Base-by-base conservation (phyloP, 257 asterid genomes). In the Galeopsis tetrahit region DNA sequence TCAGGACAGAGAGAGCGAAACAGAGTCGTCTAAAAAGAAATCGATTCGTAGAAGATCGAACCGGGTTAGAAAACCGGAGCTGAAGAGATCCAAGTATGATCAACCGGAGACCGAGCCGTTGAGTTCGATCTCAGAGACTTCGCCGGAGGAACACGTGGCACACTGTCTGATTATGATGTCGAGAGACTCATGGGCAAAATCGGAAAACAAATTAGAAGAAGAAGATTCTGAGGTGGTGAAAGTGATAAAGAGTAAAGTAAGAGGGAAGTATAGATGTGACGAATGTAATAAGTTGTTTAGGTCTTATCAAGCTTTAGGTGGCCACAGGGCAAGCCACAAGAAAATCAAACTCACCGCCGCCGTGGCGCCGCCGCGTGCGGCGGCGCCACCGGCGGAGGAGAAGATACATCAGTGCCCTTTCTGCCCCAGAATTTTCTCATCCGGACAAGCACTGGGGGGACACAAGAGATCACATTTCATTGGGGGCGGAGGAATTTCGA, bases 381-480 rank as follows among this genome's bases (percentile, higher is more conserved):
- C n/a, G 62, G 76, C 44, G 38, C 71, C 8, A 63, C 74, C 8
- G 63, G 74, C 21, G 77, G 82, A 63, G 68, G 87, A 76, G 82
- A 92, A 84, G 70, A 31, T 77, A 34, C 97, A 93, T 21, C 80
- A 86, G 59, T 93, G 98, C 78, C 98, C 97, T 2, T 81, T 86
- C 74, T 93, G 98, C 59, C 78, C 68, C 60, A 84, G 93, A 81
- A 77, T 90, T 57, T 93, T 93, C 75, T 43, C 93, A 11, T 93
- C 98, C 0, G 98, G 97, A 10, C 96, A 90, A 72, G 98, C 98
- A 0, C 91, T 93, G 15, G 98, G 98, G 7, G 98, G 98, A 31
- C 98, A 93, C 71, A 93, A 90, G 68, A 82, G 98, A 71, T 81
- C 98, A 15, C 98, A 93, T 83, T 83, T 78, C 62, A 60, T 79